These are phyloP conservation scores for Mycena sanguinolenta DNA, from an alignment of 768 basidiomycete species.

Conservation along the genomic window DNA sequence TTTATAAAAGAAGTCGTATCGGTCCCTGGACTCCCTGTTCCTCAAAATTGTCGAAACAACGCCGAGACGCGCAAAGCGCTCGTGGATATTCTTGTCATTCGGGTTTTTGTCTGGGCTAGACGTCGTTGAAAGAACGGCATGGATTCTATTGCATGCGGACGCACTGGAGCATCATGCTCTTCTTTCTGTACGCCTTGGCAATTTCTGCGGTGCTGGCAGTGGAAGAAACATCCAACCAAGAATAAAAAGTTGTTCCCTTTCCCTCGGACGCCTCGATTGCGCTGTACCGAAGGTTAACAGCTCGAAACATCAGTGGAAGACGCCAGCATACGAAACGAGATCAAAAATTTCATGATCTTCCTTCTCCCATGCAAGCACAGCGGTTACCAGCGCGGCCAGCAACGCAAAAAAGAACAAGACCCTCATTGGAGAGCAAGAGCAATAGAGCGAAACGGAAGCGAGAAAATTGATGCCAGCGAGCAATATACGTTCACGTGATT, in stretches of 20 bases:
- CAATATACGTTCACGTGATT: conserved; percentile 15
- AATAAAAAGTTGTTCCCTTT: conserved; percentile 96
- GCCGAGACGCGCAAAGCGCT: conserved; percentile 93
- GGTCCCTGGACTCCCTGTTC: conserved; percentile 80
- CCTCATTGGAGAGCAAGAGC: conserved; percentile 46
- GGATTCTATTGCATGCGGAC: conserved; percentile 43
- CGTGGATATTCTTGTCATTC: conserved; percentile 82
- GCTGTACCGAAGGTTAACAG: conserved; percentile 45
- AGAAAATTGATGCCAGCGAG: background rate
- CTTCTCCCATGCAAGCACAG: conserved; percentile 79
- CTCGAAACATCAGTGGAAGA: background rate
- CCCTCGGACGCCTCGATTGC: conserved; percentile 88
- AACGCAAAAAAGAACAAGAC: conserved; percentile 21
- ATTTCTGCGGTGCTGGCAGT: conserved; percentile 84
- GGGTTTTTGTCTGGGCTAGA: conserved; percentile 96
- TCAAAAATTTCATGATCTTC: conserved; percentile 98
- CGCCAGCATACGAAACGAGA: conserved; percentile 64
- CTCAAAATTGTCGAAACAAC: conserved; percentile 87
- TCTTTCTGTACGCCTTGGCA: conserved; percentile 90
- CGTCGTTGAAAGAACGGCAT: background rate
- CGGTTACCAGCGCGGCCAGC: conserved; percentile 65
- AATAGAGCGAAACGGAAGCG: conserved; percentile 50
- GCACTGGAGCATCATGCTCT: conserved; percentile 91
- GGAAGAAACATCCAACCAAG: conserved; percentile 86
- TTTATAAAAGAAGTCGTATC: conserved; percentile 96